A percentile compares a stretch with the other conserved stretches of the same genome.
Evolutionary conservation across 208 protist species (phyloP).

Genomic region (Trypanosoma congolense): DNA sequence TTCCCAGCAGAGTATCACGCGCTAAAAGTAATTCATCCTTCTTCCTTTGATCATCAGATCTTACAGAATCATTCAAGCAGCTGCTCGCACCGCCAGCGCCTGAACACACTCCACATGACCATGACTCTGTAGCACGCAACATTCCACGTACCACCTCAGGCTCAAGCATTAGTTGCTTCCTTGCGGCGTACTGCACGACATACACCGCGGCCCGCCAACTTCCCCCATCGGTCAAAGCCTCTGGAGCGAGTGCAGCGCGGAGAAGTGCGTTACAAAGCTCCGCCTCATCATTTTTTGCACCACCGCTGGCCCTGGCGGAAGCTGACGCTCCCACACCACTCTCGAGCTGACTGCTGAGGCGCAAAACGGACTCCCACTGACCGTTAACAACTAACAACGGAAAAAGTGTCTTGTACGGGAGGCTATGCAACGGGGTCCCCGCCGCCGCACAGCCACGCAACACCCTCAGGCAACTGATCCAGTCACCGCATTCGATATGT

Average conservation of each 20-base stretch:
- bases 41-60: neutral
- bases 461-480: slow-evolving; percentile 21
- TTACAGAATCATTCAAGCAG: neutral
- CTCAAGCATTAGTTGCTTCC: slow-evolving; percentile 7
- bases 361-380: slow-evolving; percentile 31
- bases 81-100: neutral
- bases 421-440: slow-evolving; percentile 13
- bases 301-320: neutral
- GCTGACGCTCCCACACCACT: neutral
- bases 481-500: slow-evolving; percentile 27
- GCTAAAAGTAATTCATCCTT: slow-evolving; percentile 12
- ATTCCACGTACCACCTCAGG: slow-evolving; percentile 2
- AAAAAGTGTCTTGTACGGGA: slow-evolving; percentile 27
- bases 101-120: slow-evolving; percentile 3
- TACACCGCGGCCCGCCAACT: slow-evolving; percentile 10
- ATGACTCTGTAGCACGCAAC: slow-evolving; percentile 6
- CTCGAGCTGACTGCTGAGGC: slow-evolving; percentile 16
- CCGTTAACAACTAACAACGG: slow-evolving; percentile 31
- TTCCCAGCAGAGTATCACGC: slow-evolving; percentile 11
- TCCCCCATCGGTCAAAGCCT: slow-evolving; percentile 8
- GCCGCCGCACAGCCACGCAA: slow-evolving; percentile 23
- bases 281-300: slow-evolving; percentile 5
- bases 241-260: slow-evolving; percentile 2
- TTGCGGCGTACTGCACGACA: slow-evolving; percentile 15
- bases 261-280: slow-evolving; percentile 20